Evolutionary conservation across 169 alveolate species (phyloP).

Genomic region (Cryptosporidium sp.): DNA sequence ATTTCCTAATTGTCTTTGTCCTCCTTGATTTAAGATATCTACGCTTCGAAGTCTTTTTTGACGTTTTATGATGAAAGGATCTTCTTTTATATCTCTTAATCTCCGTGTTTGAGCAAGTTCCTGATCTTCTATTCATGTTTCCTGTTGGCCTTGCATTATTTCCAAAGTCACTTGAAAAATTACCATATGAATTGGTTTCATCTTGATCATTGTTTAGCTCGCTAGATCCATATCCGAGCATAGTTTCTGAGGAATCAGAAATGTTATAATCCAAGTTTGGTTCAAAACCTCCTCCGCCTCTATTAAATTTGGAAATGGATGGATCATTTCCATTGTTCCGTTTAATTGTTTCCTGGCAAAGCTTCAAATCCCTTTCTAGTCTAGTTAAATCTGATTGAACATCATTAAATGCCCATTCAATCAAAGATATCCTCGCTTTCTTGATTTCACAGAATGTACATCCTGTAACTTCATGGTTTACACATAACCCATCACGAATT

Average conservation of each 20-base stretch:
- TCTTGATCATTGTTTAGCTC: not conserved
- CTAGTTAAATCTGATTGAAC: conserved; percentile 36
- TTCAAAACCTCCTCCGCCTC: not conserved
- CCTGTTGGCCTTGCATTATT: not conserved
- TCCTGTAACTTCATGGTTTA: conserved; percentile 40
- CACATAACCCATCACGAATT: conserved; percentile 15
- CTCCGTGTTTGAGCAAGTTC: not conserved
- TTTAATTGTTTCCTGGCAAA: conserved; percentile 11
- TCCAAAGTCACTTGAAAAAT: not conserved
- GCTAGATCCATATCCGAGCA: not conserved
- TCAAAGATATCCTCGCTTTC: conserved; percentile 1
- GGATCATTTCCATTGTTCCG: not conserved
- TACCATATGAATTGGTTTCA: not conserved
- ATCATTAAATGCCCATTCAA: conserved; percentile 51
- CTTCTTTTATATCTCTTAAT: conserved; percentile 45
- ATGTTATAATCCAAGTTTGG: not conserved
- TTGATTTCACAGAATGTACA: conserved; percentile 48
- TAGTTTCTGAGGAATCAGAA: not conserved
- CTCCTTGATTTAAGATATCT: conserved; percentile 12
- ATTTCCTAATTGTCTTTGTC: not conserved
- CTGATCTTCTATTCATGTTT: not conserved
- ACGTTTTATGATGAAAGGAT: conserved; percentile 5
- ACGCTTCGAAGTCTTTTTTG: conserved; percentile 6
- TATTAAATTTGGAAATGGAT: not conserved
- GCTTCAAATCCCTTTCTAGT: conserved; percentile 29